Conservation (phyloP, 1,284 basidiomycete species). For the Schizopora paradoxa region DNA sequence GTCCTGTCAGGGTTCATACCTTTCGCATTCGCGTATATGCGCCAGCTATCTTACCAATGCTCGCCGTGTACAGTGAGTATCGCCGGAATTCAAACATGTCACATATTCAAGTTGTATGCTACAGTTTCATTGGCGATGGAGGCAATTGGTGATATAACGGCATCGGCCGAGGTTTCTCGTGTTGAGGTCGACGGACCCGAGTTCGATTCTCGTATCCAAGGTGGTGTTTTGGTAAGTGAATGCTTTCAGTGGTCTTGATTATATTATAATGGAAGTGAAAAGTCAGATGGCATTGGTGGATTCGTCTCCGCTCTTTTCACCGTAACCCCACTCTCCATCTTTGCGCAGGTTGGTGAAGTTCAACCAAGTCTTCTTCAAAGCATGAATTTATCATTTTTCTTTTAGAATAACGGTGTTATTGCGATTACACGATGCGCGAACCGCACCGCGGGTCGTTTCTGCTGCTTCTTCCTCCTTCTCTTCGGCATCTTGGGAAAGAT, state of each 20-base stretch:
- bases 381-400: background rate
- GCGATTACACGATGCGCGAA: slow-evolving; percentile 76
- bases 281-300: slow-evolving; percentile 71
- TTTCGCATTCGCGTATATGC: slow-evolving; percentile 79
- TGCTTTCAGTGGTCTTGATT: slow-evolving; percentile 6
- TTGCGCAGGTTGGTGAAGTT: slow-evolving; percentile 51
- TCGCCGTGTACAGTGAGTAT: slow-evolving; percentile 68
- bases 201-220: slow-evolving; percentile 78
- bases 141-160: slow-evolving; percentile 84
- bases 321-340: slow-evolving; percentile 74
- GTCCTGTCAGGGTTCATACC: slow-evolving; percentile 55
- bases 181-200: slow-evolving; percentile 62
- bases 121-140: slow-evolving; percentile 74
- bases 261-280: slow-evolving; percentile 10
- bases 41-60: slow-evolving; percentile 77
- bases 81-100: background rate
- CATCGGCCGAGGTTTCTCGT: slow-evolving; percentile 76
- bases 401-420: slow-evolving; percentile 77
- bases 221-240: slow-evolving; percentile 67
- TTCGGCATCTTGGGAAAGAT: slow-evolving; percentile 77
- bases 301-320: slow-evolving; percentile 77
- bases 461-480: slow-evolving; percentile 66
- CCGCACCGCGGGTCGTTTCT: slow-evolving; percentile 66
- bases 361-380: background rate
- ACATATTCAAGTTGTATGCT: background rate